phyloP scores from a whole-genome alignment of 2,329 filamentous ascomycete species.

The Epichloe glyceriae region DNA sequence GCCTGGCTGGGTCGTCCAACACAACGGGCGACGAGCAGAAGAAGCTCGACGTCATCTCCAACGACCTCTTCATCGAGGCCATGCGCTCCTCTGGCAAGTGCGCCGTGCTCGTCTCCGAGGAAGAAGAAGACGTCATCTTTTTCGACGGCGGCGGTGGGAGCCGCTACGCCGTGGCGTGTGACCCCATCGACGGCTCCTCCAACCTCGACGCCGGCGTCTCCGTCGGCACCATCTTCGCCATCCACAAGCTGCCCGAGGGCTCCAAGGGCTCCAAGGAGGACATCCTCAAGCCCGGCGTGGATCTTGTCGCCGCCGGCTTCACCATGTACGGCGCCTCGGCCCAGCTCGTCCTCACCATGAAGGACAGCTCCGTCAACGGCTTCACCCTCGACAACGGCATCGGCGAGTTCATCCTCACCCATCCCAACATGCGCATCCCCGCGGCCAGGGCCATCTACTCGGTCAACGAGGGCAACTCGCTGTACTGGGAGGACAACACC shows the following conservation, averaged over 20 bases:
- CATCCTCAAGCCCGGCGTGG: slow-evolving; percentile 76
- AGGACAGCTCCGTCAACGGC: slow-evolving; percentile 80
- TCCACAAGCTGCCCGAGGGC: slow-evolving; percentile 77
- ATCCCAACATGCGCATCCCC: slow-evolving; percentile 86
- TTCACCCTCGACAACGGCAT: slow-evolving; percentile 96
- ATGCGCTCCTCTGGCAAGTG: slow-evolving; percentile 91
- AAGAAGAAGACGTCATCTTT: slow-evolving; percentile 84
- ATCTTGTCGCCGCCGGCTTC: slow-evolving; percentile 91
- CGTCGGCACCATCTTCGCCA: slow-evolving; percentile 91
- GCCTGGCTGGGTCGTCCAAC: slow-evolving; percentile 88
- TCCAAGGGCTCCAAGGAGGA: slow-evolving; percentile 68
- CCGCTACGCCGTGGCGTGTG: slow-evolving; percentile 93
- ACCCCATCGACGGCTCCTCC: slow-evolving; percentile 94
- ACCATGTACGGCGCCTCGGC: slow-evolving; percentile 99
- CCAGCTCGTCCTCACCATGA: slow-evolving; percentile 95
- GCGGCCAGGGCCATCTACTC: slow-evolving; percentile 79
- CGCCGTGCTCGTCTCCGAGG: slow-evolving; percentile 88
- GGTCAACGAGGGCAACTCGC: slow-evolving; percentile 94
- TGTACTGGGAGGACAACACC: slow-evolving; percentile 87
- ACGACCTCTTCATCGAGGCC: slow-evolving; percentile 90
- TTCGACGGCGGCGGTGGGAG: slow-evolving; percentile 64
- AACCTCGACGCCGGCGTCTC: slow-evolving; percentile 97
- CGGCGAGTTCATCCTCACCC: slow-evolving; percentile 96
- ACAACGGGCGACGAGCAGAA: slow-evolving; percentile 96
- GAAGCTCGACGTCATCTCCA: slow-evolving; percentile 98